Evolutionary conservation across 164 flowering plant genomes (phyloP), one percentile per base, ranked within the genome.

Genomic region (Macadamia tetraphylla): DNA sequence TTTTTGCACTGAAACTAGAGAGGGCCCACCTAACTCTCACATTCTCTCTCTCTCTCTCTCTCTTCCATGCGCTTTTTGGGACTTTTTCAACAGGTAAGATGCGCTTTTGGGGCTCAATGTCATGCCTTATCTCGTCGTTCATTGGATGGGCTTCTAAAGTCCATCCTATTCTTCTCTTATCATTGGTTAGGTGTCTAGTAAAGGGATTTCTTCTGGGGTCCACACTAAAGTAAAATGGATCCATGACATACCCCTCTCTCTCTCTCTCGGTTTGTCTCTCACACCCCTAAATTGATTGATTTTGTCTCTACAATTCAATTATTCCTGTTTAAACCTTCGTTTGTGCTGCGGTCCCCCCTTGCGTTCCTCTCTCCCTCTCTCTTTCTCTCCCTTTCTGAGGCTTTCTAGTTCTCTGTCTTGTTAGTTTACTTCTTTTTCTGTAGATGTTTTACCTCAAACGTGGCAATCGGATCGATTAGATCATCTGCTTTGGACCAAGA

Each of bases 121-220:
- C 14, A 42, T 55, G 85, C 87, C 91, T 90, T 87, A 90, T 88
- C 91, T 81, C 58, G 46, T 64, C 11, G 76, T 6, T 57, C 1
- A 87, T 90, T 90, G 93, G 96, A 23, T 69, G 73, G 31, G 48
- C 12, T 51, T 15, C 43, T 12, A 67, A 77, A 74, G 74, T 67
- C 73, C 63, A 88, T 87, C 93, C 76, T 65, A 58, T 64, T 42
- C 46, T 29, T 6, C 29, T 8, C 1, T 68, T 77, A 62, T 71
- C 10, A 90, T 86, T 90, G 89, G 93, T 60, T 69, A 58, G 1
- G 15, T 62, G 3, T 72, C 74, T 51, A 63, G 56, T 67, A 57
- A 9, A 53, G 15, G 79, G 88, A 81, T 84, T 88, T 83, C 85
- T 58, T 3, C 78, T 77, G 81, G 81, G 81, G 64, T 71, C 69